Base-by-base conservation (phyloP, 1,284 basidiomycete species). In the Sporisorium reilianum region DNA sequence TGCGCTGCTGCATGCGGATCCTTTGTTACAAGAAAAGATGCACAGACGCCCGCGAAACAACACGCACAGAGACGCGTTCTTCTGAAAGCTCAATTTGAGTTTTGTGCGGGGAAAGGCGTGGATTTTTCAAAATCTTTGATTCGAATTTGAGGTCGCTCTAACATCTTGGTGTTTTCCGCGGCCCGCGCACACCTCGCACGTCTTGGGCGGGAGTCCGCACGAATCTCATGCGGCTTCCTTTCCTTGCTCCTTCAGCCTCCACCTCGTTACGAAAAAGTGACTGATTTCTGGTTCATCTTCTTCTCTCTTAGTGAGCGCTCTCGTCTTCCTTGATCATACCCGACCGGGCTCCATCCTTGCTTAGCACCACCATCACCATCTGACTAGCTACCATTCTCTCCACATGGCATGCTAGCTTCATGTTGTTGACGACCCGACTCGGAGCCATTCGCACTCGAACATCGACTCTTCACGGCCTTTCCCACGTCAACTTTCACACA, bases 401-500 rank as follows among this genome's bases (percentile, higher is more conserved):
- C 18, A n/a, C 9, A 40, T 22, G 26, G 23, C 42, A 28, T 41
- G 30, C 48, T 54, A 26, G 45, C 26, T 18, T 44, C 57, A 70
- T 70, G 67, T 40, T 54, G 42, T 41, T 61, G 57, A 42, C 49
- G 25, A 38, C 54, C 16, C 53, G 57, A 57, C 49, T 70, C 3
- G 54, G 45, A 36, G 54, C 26, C 41, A 34, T 64, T 57, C 62
- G 67, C 50, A 45, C 44, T n/a, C 26, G 25, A 26, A 10, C 62
- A 50, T 18, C 53, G 7, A 32, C 30, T 5, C 12, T 11, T 22
- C 52, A 44, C 20, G 23, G 52, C 16, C 20, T 41, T 5, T 40
- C 40, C 5, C 28, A 30, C 42, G 5, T 28, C 46, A 7, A 10
- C 23, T 25, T 66, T 8, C 59, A 58, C 56, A 60, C 64, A 0